Base-by-base conservation (phyloP, 805 yeast genomes). In the Wickerhamiella allomyrinae region DNA sequence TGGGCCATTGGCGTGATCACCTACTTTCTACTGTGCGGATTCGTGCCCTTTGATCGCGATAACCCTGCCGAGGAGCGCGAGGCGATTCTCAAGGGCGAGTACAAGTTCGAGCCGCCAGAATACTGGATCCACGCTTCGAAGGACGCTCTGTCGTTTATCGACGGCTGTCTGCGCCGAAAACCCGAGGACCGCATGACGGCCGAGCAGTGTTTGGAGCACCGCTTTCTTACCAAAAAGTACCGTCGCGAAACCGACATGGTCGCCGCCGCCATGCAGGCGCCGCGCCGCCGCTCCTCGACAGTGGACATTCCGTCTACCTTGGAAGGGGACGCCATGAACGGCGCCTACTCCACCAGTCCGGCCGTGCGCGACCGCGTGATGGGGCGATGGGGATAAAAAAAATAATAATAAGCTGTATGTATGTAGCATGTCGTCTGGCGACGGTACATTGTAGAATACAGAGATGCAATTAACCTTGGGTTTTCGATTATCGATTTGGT, bases 1-100 rank as follows among this genome's bases (percentile, higher is more conserved):
- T 79, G 89, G 89, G 80, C 87, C 0, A 63, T 79, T 21, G 89
- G 87, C 2, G 85, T 79, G 2, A 62, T 78, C 25, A 69, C 78
- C 2, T 80, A 79, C 56, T 79, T 79, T 51, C 69, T 79, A 69
- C 66, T 77, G 13, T 69, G 79, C 46, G 87, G 87, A 2, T 80
- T 78, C 54, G 73, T 79, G 60, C 89, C 89, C 1, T 79, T 79
- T 57, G 87, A 79, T 51, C 74, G 86, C 48, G 86, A 79, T 40
- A 69, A 74, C 5, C 77, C 77, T 31, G 70, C 68, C 1, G 86
- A 79, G 53, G 82, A 85, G 10, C 66, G 69, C 50, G 69, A 73
- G 33, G 81, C 83, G 27, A 78, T 79, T n/a, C 44, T 54, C 19
- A 62, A 56, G 11, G 75, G 70, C n/a, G 79, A 79, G 45, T 77